These are phyloP conservation scores for Boeremia exigua DNA, from an alignment of 2,329 filamentous ascomycete genomes.

Conservation along the genomic window DNA sequence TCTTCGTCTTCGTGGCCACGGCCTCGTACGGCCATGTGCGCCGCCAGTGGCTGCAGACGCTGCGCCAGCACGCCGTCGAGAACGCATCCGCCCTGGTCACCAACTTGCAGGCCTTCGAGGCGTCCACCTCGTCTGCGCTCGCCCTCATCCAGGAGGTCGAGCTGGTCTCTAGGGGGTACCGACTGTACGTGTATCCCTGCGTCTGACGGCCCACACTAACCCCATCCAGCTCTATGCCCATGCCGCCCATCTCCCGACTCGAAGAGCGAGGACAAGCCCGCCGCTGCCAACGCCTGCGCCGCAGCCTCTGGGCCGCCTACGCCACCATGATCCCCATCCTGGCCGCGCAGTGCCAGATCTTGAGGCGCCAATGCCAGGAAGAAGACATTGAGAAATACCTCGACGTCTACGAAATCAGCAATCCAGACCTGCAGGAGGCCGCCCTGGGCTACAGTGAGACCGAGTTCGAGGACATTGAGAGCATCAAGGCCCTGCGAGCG, in stretches of 20 bases:
- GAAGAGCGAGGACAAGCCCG: slow-evolving; percentile 82
- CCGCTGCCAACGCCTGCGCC: slow-evolving; percentile 80
- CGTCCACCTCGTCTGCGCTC: slow-evolving; percentile 75
- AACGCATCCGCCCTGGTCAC: slow-evolving; percentile 72
- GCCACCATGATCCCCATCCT: slow-evolving; percentile 74
- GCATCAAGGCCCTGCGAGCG: slow-evolving; percentile 76
- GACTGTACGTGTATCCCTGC: slow-evolving; percentile 65
- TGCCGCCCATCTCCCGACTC: slow-evolving; percentile 90
- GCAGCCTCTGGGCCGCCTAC: slow-evolving; percentile 73
- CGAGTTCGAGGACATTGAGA: slow-evolving; percentile 77
- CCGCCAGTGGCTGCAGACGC: slow-evolving; percentile 80
- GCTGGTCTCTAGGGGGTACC: slow-evolving; percentile 87
- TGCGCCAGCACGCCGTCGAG: slow-evolving; percentile 75
- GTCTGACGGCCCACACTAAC: background rate
- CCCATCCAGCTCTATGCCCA: slow-evolving; percentile 73
- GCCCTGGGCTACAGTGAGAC: slow-evolving; percentile 62
- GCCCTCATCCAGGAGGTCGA: slow-evolving; percentile 94
- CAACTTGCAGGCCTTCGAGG: slow-evolving; percentile 81
- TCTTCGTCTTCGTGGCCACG: slow-evolving; percentile 61
- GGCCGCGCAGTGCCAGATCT: slow-evolving; percentile 69
- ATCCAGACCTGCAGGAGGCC: slow-evolving; percentile 55
- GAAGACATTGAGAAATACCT: slow-evolving; percentile 90
- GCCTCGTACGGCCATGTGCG: slow-evolving; percentile 75
- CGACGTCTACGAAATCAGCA: slow-evolving; percentile 65
- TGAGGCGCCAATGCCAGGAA: slow-evolving; percentile 77